Conservation (phyloP, 805 yeast species). For the Myxozyma monticola region DNA sequence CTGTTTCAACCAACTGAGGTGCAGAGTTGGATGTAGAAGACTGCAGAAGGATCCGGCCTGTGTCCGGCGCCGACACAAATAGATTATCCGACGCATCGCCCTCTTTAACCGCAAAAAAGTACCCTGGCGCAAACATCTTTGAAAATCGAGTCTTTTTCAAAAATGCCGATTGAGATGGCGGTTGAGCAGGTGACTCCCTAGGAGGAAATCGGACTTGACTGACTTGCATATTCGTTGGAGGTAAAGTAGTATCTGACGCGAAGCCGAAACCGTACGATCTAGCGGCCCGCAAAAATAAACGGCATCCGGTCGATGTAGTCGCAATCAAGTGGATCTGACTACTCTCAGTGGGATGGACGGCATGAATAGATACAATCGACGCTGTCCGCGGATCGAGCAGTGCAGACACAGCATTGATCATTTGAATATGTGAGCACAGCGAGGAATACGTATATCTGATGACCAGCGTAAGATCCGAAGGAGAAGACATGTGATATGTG, state of each 20-base stretch:
- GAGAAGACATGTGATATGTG: conserved; percentile 61
- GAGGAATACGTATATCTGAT: conserved; percentile 37
- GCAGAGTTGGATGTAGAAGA: conserved; percentile 29
- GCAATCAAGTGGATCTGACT: conserved; percentile 72
- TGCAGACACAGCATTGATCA: conserved; percentile 33
- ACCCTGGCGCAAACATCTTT: conserved; percentile 78
- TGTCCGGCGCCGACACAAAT: conserved; percentile 79
- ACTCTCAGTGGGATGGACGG: conserved; percentile 65
- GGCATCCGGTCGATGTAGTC: conserved; percentile 77
- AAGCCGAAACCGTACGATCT: conserved; percentile 31
- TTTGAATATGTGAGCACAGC: conserved; percentile 37
- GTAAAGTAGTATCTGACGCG: conserved; percentile 24
- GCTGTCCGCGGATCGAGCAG: conserved; percentile 34
- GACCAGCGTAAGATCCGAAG: conserved; percentile 40
- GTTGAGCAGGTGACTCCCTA: conserved; percentile 14
- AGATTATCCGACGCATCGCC: conserved; percentile 46
- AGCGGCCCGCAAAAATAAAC: conserved; percentile 63
- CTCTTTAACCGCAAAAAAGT: conserved; percentile 65
- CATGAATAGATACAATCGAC: conserved; percentile 56
- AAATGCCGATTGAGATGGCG: conserved; percentile 23
- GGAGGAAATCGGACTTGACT: conserved; percentile 50
- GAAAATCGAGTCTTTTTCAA: conserved; percentile 59
- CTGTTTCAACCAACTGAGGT: conserved; percentile 64
- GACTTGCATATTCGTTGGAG: conserved; percentile 42
- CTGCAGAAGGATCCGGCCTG: conserved; percentile 55